A percentile compares a stretch with the other conserved stretches of the same genome.
These are phyloP conservation scores for Cladosporium sp. DNA, from an alignment of 2,329 filamentous ascomycete genomes.

Conservation along the genomic window DNA sequence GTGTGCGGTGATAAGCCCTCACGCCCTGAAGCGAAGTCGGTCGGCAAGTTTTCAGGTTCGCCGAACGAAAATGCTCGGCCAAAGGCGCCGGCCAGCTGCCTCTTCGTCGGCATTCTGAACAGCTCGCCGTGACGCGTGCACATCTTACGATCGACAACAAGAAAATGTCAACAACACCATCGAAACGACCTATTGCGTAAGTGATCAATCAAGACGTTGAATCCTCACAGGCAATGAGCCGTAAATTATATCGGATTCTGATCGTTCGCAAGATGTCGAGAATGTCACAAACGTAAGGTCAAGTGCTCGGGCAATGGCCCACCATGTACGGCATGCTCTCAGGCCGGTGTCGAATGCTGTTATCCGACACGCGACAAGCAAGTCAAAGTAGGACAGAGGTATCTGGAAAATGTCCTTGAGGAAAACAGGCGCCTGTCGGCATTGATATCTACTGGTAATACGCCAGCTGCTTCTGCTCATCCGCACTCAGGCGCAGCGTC, in stretches of 20 bases:
- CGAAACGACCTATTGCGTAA: conserved; percentile 19
- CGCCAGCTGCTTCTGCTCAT: conserved; percentile 5
- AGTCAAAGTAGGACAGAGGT: conserved; percentile 29
- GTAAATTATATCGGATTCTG: neutral
- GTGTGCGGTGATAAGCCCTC: neutral
- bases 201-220: neutral
- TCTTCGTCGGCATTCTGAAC: neutral
- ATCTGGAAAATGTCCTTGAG: conserved; percentile 28
- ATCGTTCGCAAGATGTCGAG: conserved; percentile 19
- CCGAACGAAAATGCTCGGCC: neutral
- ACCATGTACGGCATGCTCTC: conserved; percentile 31
- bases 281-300: conserved; percentile 30
- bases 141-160: neutral
- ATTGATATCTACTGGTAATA: conserved; percentile 14
- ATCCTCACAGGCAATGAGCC: too few species aligned
- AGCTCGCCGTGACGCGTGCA: neutral
- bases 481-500: conserved; percentile 1
- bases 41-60: neutral
- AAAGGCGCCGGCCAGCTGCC: neutral
- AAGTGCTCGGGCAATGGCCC: conserved; percentile 32
- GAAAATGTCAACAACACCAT: conserved; percentile 1
- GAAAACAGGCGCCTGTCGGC: conserved; percentile 29
- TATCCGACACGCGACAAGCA: conserved; percentile 30
- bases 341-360: conserved; percentile 20
- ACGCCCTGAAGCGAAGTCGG: neutral